Percentiles rank a stretch among this genome's conserved stretches.
Evolutionary conservation across 345 rosid genomes (phyloP).

Genomic region (Geranium rotundifolium): DNA sequence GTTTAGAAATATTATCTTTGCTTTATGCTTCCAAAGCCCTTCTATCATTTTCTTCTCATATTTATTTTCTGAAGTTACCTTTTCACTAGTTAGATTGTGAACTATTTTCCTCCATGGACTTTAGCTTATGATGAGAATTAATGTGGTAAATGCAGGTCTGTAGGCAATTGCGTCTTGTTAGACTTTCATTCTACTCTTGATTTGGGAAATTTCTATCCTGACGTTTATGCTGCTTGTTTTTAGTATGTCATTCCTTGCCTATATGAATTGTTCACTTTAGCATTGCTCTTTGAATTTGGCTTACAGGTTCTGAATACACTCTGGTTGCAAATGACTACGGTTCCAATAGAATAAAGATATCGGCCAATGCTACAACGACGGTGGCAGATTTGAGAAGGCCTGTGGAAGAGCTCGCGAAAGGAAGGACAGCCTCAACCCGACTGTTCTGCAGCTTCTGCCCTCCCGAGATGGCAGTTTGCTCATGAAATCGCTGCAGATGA

Average conservation of each 20-base stretch:
- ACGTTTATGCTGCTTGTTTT: background rate
- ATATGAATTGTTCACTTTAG: background rate
- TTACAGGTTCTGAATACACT: constrained; percentile 44
- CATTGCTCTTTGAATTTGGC: background rate
- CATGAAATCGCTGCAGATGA: constrained; percentile 46
- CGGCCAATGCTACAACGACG: constrained; percentile 61
- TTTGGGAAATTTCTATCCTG: background rate
- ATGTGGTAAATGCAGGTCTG: too few species aligned
- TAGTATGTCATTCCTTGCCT: background rate
- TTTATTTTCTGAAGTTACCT: too few species aligned
- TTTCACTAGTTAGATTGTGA: too few species aligned
- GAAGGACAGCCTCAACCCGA: constrained; percentile 45
- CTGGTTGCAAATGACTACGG: constrained; percentile 35
- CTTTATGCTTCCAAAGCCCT: too few species aligned
- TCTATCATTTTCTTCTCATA: too few species aligned
- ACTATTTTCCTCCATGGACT: too few species aligned
- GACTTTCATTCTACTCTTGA: too few species aligned
- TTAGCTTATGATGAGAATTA: too few species aligned
- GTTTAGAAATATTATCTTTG: constrained; percentile 19
- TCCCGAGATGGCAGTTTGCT: constrained; percentile 43
- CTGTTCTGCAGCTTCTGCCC: constrained; percentile 43
- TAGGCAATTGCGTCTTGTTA: too few species aligned
- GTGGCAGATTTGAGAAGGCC: constrained; percentile 73
- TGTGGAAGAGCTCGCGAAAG: constrained; percentile 69
- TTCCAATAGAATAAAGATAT: constrained; percentile 51